Evolutionary conservation across 345 rosid genomes (phyloP).

Genomic region (Barbarea vulgaris): DNA sequence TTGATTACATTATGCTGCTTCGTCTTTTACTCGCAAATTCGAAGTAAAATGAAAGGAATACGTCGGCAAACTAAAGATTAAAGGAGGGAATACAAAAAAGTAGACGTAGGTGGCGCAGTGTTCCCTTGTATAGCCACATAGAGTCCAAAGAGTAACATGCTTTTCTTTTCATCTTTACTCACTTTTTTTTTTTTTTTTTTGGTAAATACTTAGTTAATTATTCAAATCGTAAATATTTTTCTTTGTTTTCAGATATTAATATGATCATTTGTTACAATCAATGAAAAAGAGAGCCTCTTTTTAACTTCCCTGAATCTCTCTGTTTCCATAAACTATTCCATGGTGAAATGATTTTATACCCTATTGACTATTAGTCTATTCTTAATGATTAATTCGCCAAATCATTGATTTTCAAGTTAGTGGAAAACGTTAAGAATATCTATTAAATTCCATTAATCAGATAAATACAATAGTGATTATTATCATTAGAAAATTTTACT

Average conservation of each 20-base stretch:
- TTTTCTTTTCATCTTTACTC: conserved; percentile 13
- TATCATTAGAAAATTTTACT: background rate
- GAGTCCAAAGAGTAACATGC: conserved; percentile 41
- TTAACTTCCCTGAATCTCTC: conserved; percentile 60
- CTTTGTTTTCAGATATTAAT: conserved; percentile 9
- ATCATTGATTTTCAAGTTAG: conserved; percentile 12
- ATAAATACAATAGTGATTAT: no score
- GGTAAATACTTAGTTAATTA: background rate
- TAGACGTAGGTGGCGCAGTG: conserved; percentile 63
- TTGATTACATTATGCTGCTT: background rate
- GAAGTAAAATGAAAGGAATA: conserved; percentile 25
- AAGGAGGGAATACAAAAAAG: conserved; percentile 34
- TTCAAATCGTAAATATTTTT: background rate
- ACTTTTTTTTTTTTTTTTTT: background rate
- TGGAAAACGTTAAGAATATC: background rate
- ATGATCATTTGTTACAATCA: conserved; percentile 39
- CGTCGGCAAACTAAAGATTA: conserved; percentile 5
- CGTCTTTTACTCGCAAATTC: background rate
- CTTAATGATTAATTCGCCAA: background rate
- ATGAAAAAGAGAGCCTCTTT: conserved; percentile 50
- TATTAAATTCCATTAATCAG: background rate
- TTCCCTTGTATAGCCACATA: conserved; percentile 53
- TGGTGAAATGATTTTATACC: conserved; percentile 21
- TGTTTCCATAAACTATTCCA: conserved; percentile 33
- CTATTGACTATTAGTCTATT: conserved; percentile 20